Base-by-base conservation (phyloP, 2,329 filamentous ascomycete genomes). In the Daldinia sp. region DNA sequence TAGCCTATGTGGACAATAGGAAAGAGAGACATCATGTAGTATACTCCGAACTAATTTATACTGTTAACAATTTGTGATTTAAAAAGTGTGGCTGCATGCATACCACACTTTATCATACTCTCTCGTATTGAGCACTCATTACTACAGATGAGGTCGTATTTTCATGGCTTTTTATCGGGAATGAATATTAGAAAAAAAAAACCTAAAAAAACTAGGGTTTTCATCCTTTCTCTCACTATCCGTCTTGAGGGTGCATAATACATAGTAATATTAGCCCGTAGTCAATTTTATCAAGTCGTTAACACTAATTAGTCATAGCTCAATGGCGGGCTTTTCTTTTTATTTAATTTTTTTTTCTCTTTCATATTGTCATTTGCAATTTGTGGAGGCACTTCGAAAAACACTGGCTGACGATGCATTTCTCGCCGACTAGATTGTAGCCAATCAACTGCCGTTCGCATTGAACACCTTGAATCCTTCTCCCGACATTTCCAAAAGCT, bases 251-350 rank as follows among this genome's bases (percentile, higher is more conserved):
- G 57, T 49, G 45, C 25, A 30, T 32, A 21, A 13, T 48, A 19
- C 56, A 53, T 58, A 25, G 41, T 60, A 63, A n/a, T 56, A 58
- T 57, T 52, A 45, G 53, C 34, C 19, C 53, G 30, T 29, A 21
- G 37, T 27, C 15, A 29, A 25, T 54, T 52, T 62, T 60, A 32
- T 57, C 57, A 64, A 50, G 50, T 51, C 37, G 23, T 48, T 23
- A 10, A 48, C 59, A 47, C 63, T 67, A 54, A 67, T 67, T 67
- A 58, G 64, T 37, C 50, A 47, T 57, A 30, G 54, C 64, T 66
- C 15, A 61, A 53, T 49, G n/a, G n/a, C n/a, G 47, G n/a, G 17
- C 1, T 8, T 45, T 45, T 41, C 27, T 45, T 35, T 35, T 35
- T 17, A 6, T 13, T 34, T 34, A 34, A n/a, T n/a, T 34, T 9